Base-by-base conservation (phyloP, 805 yeast species). In the Ogataea pignaliae region DNA sequence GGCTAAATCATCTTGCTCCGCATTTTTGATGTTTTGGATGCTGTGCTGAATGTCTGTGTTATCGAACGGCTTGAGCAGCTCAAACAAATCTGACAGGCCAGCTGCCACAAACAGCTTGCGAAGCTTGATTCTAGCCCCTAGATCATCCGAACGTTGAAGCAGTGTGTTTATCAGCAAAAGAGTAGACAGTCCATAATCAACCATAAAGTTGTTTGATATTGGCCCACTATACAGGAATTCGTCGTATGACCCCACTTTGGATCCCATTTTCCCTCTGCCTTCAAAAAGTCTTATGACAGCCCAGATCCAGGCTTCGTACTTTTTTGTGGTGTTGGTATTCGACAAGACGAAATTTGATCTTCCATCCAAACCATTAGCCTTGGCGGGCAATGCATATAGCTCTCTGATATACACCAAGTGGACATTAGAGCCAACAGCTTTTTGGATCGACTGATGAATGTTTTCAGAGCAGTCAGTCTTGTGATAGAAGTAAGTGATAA, bases 181-280 rank as follows among this genome's bases (percentile, higher is more conserved):
- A 1, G 80, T 72, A 13, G 78, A 69, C 35, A 75, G 61, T 34
- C 78, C 73, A 53, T 76, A 78, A 42, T 77, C 80, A 47, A 76
- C 66, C 21, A 88, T 66, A 44, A 81, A 78, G 43, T 73, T 73
- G 56, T 86, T 91, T 21, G 79, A 74, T 40, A 73, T 72, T 29
- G 75, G 69, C 0, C 80, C 78, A 2, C 71, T 68, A 7, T 74
- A 62, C 46, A 79, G 81, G 42, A 80, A 74, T 52, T 91, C 97
- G 10, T 84, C 93, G 46, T 88, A 83, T 0, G 97, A 96, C 2
- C 97, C 97, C 9, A 91, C 98, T 55, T 84, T 64, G 1, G 97
- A 87, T 10, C 97, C 96, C 75, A 86, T 73, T 55, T 81, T 84
- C 8, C 98, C 98, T 53, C 90, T 75, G 2, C 97, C 97, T 40